Conservation (phyloP, 345 rosid species). For the Geranium brycei region DNA sequence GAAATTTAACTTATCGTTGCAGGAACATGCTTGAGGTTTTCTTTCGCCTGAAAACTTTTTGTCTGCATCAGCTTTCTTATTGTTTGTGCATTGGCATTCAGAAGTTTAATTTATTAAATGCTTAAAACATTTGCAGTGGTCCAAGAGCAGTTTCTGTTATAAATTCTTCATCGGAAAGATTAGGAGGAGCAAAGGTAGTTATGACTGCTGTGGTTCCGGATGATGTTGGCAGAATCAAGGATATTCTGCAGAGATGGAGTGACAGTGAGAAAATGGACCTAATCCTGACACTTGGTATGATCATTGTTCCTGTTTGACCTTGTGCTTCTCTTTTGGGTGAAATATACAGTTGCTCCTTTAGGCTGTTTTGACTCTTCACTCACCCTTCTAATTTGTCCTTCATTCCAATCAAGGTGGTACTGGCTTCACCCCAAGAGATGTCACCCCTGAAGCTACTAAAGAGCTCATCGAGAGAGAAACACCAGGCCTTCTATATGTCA, state of each 20-base stretch:
- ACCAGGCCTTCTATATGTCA: constrained; percentile 77
- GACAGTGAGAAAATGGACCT: constrained; percentile 70
- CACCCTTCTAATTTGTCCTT: constrained; percentile 3
- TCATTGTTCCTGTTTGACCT: constrained; percentile 6
- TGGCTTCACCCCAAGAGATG: constrained; percentile 89
- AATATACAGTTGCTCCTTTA: constrained; percentile 1
- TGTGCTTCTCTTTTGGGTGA: not conserved
- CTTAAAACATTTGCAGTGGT: constrained; percentile 39
- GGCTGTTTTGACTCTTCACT: constrained; percentile 1
- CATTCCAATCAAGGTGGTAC: constrained; percentile 58
- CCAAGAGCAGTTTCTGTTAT: constrained; percentile 71
- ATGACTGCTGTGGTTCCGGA: constrained; percentile 70
- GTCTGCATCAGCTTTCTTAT: not conserved
- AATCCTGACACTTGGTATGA: constrained; percentile 71
- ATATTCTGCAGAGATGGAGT: constrained; percentile 60
- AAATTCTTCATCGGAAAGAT: constrained; percentile 62
- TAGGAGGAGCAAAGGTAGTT: constrained; percentile 77
- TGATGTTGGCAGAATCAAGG: constrained; percentile 59
- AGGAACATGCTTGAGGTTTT: not conserved
- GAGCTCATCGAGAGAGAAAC: constrained; percentile 72
- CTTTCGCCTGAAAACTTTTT: not conserved
- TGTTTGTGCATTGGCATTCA: not conserved
- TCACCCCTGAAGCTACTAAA: constrained; percentile 95
- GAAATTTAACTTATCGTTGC: not conserved
- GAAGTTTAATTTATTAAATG: not conserved